Conservation (phyloP, 1,139 yeast species). For the Saccharomyces hybrid region DNA sequence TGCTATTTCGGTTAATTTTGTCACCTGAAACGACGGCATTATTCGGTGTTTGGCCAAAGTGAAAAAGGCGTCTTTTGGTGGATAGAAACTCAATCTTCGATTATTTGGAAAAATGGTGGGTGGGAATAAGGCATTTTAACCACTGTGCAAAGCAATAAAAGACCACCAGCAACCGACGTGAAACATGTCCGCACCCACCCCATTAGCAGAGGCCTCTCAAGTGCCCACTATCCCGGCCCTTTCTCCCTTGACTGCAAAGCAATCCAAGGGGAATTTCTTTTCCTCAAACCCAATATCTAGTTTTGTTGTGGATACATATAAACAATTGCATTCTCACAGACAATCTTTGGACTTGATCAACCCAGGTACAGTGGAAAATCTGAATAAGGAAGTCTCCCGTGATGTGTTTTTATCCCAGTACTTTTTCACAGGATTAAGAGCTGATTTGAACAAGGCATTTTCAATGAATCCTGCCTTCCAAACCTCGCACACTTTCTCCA, state of each 20-base stretch:
- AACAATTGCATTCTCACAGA: slow-evolving; percentile 69
- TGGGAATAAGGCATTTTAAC: neutral
- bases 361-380: slow-evolving; percentile 94
- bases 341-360: slow-evolving; percentile 71
- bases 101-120: neutral
- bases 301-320: slow-evolving; percentile 71
- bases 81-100: neutral
- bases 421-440: slow-evolving; percentile 93
- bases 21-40: neutral
- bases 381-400: slow-evolving; percentile 86
- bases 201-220: slow-evolving; percentile 49
- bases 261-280: slow-evolving; percentile 54
- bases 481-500: slow-evolving; percentile 87
- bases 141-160: neutral
- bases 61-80: slow-evolving; percentile 1
- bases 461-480: slow-evolving; percentile 93
- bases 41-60: neutral
- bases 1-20: neutral
- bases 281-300: slow-evolving; percentile 83
- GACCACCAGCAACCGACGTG: neutral
- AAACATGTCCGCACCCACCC: slow-evolving; percentile 32
- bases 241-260: slow-evolving; percentile 41
- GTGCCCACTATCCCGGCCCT: slow-evolving; percentile 55
- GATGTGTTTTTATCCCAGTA: slow-evolving; percentile 88
- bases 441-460: slow-evolving; percentile 91